These are phyloP conservation scores for Pestalotiopsis sp. DNA, from an alignment of 2,329 filamentous ascomycete species.

Conservation along the genomic window DNA sequence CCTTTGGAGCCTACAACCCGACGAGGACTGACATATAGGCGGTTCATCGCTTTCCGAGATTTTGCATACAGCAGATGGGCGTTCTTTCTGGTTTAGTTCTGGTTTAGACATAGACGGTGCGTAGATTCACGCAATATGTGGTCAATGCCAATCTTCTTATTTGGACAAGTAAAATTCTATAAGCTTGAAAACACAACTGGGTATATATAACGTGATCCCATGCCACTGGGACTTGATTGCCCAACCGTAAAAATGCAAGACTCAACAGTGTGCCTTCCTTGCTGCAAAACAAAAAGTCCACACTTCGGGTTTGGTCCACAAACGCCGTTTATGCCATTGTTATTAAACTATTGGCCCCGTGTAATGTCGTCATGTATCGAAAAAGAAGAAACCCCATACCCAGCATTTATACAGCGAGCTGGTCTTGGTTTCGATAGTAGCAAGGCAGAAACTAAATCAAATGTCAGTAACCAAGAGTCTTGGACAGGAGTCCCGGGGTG, in stretches of 20 bases:
- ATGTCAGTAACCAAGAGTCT: neutral
- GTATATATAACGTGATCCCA: constrained; percentile 8
- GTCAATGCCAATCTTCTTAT: neutral
- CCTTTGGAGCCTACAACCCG: neutral
- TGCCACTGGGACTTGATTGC: constrained; percentile 2
- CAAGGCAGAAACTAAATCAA: constrained; percentile 55
- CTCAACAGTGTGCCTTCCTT: constrained; percentile 27
- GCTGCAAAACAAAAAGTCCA: constrained; percentile 26
- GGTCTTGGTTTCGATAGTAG: constrained; percentile 59
- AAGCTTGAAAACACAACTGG: neutral
- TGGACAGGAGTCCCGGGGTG: neutral
- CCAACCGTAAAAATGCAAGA: constrained; percentile 11
- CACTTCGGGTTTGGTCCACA: constrained; percentile 25
- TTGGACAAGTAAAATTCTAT: neutral
- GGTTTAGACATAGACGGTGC: constrained; percentile 6
- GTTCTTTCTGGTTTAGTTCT: neutral
- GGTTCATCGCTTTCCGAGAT: neutral
- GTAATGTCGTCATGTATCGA: neutral
- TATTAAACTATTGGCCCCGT: neutral
- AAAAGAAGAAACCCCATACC: neutral
- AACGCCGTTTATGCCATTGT: constrained; percentile 33
- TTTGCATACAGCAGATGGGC: neutral
- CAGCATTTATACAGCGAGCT: constrained; percentile 49
- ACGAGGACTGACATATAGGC: neutral
- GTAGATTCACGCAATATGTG: neutral